Base-by-base conservation (phyloP, 1,284 basidiomycete species). In the Vanrija sp. region DNA sequence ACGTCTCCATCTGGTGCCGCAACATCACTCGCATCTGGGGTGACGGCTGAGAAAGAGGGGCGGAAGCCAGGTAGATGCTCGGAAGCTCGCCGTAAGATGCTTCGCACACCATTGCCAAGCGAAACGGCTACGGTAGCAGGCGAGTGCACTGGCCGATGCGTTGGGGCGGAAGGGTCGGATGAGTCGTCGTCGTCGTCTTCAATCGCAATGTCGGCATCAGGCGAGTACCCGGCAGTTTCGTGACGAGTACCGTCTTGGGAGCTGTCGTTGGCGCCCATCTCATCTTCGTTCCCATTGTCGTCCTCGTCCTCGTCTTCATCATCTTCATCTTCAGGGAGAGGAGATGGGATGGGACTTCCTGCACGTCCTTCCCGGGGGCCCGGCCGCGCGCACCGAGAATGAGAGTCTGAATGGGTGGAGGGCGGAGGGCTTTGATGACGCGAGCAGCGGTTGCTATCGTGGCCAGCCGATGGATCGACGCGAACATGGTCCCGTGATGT, bases 231-330 rank as follows among this genome's bases (percentile, higher is more conserved):
- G 27, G 47, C 36, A 8, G 38, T 6, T 27, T 12, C 12, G 12
- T 53, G 45, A 16, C n/a, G 39, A 1, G n/a, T n/a, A n/a, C n/a
- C n/a, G n/a, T n/a, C n/a, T n/a, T 56, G 48, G 27, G 37, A 45
- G 20, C 35, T 53, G 36, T 63, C 56, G 25, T 52, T 41, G 6
- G 59, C 59, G 4, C 49, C 53, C 36, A 60, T 59, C 36, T 73
- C 72, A 4, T 76, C 75, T 18, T 77, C 75, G n/a, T 85, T 2
- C 53, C 60, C 53, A 8, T 57, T 60, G 2, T 62, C 61, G 20
- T 75, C 77, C 3, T 78, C 76, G 20, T 78, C 77, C 22, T 85
- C 84, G 10, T 84, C 82, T 48, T 86, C 84, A 0, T 55, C 51
- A 9, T 49, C 85, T 15, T 84, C 45, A 14, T 84, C 63, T 14